Percentiles rank a stretch among this genome's conserved stretches.
These are phyloP conservation scores for Gossypium turneri DNA, from an alignment of 345 rosid species.

Conservation along the genomic window DNA sequence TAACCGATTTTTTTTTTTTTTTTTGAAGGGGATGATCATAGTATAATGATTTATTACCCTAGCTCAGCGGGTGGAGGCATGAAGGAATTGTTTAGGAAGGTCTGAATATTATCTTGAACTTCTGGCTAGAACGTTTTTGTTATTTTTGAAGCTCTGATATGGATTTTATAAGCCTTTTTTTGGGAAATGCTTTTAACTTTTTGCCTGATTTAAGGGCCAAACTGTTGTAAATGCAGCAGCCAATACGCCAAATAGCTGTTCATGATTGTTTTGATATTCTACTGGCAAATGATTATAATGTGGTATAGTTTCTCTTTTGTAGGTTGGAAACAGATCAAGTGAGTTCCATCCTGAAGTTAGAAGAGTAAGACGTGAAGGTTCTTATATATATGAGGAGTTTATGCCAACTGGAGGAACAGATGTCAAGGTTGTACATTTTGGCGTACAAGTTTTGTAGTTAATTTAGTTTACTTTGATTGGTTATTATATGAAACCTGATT, in stretches of 20 bases:
- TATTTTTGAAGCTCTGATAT: background rate
- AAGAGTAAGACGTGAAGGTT: constrained; percentile 97
- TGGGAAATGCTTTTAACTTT: background rate
- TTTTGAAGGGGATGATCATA: constrained; percentile 84
- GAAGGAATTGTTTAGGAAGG: constrained; percentile 99
- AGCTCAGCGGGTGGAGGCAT: constrained; percentile 99
- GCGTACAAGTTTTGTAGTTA: background rate
- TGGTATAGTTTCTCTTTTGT: constrained; percentile 6
- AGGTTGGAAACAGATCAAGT: constrained; percentile 98
- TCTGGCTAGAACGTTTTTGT: background rate
- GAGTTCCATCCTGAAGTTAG: constrained; percentile 98
- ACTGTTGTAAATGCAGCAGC: background rate
- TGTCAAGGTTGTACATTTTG: constrained; percentile 70
- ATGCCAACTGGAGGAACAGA: constrained; percentile 99
- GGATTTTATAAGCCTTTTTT: background rate
- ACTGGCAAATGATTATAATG: background rate
- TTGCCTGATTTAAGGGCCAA: background rate
- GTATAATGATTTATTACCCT: constrained; percentile 98
- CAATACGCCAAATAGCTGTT: too few species aligned
- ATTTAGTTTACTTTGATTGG: background rate
- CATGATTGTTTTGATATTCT: background rate
- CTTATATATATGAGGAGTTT: constrained; percentile 97
- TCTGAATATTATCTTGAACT: constrained; percentile 24
- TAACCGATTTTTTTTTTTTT: background rate
- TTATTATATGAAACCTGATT: background rate